Conservation (phyloP, 371 early-diverging fungal genomes). For the Synchytrium microbalum region DNA sequence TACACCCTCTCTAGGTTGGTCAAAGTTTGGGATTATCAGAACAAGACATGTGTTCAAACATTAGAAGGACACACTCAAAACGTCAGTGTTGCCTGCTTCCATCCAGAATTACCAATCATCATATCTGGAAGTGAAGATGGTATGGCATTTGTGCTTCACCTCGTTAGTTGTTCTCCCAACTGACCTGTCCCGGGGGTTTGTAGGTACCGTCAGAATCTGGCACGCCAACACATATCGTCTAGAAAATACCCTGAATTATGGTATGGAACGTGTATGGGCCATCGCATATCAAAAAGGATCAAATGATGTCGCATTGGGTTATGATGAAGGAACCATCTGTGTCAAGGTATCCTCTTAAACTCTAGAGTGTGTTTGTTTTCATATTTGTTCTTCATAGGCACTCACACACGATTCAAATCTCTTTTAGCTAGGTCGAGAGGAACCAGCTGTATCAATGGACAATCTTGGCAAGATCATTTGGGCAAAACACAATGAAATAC, state of each 20-base stretch:
- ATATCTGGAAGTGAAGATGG: slow-evolving; percentile 97
- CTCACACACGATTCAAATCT: not conserved
- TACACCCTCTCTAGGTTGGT: slow-evolving; percentile 46
- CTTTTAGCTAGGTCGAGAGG: slow-evolving; percentile 74
- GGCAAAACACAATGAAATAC: slow-evolving; percentile 94
- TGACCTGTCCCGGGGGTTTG: not conserved
- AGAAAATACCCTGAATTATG: slow-evolving; percentile 92
- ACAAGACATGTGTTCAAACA: slow-evolving; percentile 94
- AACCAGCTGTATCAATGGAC: slow-evolving; percentile 97
- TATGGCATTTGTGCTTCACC: not conserved
- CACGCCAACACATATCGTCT: slow-evolving; percentile 93
- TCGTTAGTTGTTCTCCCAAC: slow-evolving; percentile 4
- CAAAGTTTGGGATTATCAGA: slow-evolving; percentile 99
- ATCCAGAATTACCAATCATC: slow-evolving; percentile 96
- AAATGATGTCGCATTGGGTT: slow-evolving; percentile 89
- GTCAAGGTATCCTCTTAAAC: slow-evolving; percentile 51
- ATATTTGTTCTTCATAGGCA: slow-evolving; percentile 6
- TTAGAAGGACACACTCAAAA: slow-evolving; percentile 98
- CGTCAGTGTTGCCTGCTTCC: slow-evolving; percentile 90
- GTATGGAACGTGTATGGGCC: slow-evolving; percentile 94
- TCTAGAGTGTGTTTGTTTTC: slow-evolving; percentile 2
- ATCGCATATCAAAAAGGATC: slow-evolving; percentile 76
- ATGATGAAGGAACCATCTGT: slow-evolving; percentile 91
- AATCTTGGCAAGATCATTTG: slow-evolving; percentile 93
- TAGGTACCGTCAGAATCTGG: slow-evolving; percentile 89